A percentile compares a stretch with the other conserved stretches of the same genome.
Evolutionary conservation across 2,329 filamentous ascomycete genomes (phyloP).

Genomic region (Cladophialophora immunda): DNA sequence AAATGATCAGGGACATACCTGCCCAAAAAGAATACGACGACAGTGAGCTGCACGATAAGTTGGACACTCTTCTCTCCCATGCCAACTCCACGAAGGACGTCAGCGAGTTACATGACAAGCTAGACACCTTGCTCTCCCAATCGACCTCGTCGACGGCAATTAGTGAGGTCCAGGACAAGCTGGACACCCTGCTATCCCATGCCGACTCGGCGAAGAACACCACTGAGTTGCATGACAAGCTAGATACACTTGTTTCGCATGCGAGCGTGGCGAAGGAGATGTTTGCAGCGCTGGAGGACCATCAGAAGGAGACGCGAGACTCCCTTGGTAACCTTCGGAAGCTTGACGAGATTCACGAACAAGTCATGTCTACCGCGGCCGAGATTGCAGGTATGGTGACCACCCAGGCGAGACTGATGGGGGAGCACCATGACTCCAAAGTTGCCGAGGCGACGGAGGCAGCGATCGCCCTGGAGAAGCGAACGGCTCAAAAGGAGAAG

Average conservation of each 20-base stretch:
- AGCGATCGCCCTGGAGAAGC: constrained; percentile 79
- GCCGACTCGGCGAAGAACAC: constrained; percentile 45
- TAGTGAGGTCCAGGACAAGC: constrained; percentile 69
- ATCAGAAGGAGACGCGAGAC: constrained; percentile 72
- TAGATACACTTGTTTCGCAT: constrained; percentile 57
- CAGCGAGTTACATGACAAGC: constrained; percentile 69
- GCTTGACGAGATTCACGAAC: constrained; percentile 86
- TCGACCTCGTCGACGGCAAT: constrained; percentile 45
- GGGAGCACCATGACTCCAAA: constrained; percentile 79
- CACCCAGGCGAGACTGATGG: constrained; percentile 76
- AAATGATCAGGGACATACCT: constrained; percentile 38
- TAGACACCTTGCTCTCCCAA: constrained; percentile 57
- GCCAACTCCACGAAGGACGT: constrained; percentile 45
- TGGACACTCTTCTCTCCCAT: constrained; percentile 57
- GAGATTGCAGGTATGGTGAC: constrained; percentile 86
- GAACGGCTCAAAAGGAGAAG: constrained; percentile 71
- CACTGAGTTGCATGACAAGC: constrained; percentile 69
- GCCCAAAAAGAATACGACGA: constrained; percentile 63
- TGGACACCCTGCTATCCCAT: constrained; percentile 57
- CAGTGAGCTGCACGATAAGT: constrained; percentile 69
- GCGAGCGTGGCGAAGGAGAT: constrained; percentile 47
- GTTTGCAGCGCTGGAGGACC: constrained; percentile 65
- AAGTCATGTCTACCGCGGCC: constrained; percentile 82
- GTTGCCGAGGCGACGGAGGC: constrained; percentile 83
- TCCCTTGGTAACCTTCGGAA: constrained; percentile 79